These are phyloP conservation scores for Fusarium sp. DNA, from an alignment of 2,329 filamentous ascomycete genomes.

Conservation along the genomic window DNA sequence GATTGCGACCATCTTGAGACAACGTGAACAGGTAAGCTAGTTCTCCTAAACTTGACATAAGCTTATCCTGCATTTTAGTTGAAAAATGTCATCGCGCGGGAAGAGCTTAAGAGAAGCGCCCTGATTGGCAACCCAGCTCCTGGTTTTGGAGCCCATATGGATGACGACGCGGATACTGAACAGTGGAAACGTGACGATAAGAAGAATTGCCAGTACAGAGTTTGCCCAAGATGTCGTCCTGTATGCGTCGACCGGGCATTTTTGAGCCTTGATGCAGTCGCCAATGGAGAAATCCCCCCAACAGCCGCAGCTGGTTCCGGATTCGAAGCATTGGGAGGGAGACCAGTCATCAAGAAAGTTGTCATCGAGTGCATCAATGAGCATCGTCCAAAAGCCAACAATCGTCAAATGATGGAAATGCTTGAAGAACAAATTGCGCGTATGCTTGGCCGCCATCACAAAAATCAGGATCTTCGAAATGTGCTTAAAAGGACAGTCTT, in stretches of 20 bases:
- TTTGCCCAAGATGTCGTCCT: conserved; percentile 63
- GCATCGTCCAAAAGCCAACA: conserved; percentile 47
- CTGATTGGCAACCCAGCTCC: conserved; percentile 36
- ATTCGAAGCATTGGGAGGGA: conserved; percentile 58
- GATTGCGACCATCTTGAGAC: conserved; percentile 59
- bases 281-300: conserved; percentile 62
- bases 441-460: conserved; percentile 13
- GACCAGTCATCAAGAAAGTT: conserved; percentile 58
- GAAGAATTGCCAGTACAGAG: conserved; percentile 62
- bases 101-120: conserved; percentile 43
- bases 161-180: conserved; percentile 42
- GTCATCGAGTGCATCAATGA: conserved; percentile 57
- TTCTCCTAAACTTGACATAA: neutral
- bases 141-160: conserved; percentile 27
- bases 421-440: conserved; percentile 46
- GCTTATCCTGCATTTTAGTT: conserved; percentile 22
- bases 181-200: conserved; percentile 54
- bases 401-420: conserved; percentile 43
- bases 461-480: neutral
- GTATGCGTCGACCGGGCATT: conserved; percentile 57
- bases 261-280: conserved; percentile 63
- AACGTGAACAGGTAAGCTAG: conserved; percentile 60
- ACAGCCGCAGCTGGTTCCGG: conserved; percentile 64
- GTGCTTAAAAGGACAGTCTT: neutral
- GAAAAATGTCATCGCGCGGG: conserved; percentile 47